A percentile compares a stretch with the other conserved stretches of the same genome.
These are phyloP conservation scores for Sequoia sempervirens DNA, from an alignment of 75 land plant genomes.

Conservation along the genomic window DNA sequence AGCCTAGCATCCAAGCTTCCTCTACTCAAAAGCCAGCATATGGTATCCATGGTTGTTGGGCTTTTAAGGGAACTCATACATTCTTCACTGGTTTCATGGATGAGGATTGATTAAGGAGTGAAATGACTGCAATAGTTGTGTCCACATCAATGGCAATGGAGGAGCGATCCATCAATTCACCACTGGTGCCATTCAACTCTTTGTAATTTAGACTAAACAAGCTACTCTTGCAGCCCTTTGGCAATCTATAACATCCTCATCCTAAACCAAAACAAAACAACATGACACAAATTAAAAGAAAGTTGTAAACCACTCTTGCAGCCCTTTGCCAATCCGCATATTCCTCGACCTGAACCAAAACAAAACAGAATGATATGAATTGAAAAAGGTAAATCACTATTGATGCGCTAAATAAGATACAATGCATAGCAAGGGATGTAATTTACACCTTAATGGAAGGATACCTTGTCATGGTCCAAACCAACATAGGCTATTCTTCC, in stretches of 20 bases:
- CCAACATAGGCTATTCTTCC: neutral
- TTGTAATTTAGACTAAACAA: neutral
- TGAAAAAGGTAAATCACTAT: neutral
- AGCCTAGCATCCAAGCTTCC: neutral
- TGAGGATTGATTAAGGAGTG: too few relatives aligned
- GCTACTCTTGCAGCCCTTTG: neutral
- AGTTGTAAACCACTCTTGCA: neutral
- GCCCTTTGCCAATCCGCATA: neutral
- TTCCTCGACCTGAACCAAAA: too few relatives aligned
- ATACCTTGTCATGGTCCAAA: neutral
- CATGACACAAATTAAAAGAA: neutral
- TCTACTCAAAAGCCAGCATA: neutral
- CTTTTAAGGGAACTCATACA: neutral
- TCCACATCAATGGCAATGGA: too few relatives aligned
- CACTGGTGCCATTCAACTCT: neutral
- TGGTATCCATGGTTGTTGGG: neutral
- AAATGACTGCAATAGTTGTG: too few relatives aligned
- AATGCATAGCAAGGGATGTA: neutral
- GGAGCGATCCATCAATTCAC: neutral
- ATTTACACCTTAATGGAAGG: neutral
- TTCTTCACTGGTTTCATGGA: too few relatives aligned
- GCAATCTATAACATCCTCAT: neutral
- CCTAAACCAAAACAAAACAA: neutral
- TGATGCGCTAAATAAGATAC: neutral
- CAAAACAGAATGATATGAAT: too few relatives aligned